A percentile compares a stretch with the other conserved stretches of the same genome.
Conservation (phyloP, 345 rosid genomes). For the Lagerstroemia speciosa region DNA sequence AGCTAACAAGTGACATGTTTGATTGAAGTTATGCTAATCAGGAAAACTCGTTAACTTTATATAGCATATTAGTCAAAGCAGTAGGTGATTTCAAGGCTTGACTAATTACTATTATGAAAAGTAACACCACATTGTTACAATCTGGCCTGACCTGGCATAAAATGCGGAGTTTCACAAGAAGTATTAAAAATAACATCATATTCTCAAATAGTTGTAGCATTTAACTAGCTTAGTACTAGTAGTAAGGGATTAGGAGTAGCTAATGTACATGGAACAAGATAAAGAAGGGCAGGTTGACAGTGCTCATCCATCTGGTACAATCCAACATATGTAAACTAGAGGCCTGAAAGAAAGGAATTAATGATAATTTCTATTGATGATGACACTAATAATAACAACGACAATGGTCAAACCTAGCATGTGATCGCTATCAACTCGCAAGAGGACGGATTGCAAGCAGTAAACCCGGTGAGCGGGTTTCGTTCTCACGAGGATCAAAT, state of each 20-base stretch:
- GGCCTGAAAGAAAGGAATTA: constrained; percentile 38
- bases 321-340: constrained; percentile 69
- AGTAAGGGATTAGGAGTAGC: constrained; percentile 32
- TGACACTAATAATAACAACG: not conserved
- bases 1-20: not conserved
- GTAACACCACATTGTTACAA: not conserved
- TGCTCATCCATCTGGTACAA: constrained; percentile 88
- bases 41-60: not conserved
- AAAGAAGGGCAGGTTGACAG: constrained; percentile 96
- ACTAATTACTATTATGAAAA: not conserved
- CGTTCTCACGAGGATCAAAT: too few relatives aligned
- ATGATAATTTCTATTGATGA: not conserved
- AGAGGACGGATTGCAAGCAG: too few relatives aligned
- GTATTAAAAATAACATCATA: not conserved
- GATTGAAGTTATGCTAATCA: too few relatives aligned
- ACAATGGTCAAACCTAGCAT: too few relatives aligned
- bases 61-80: too few relatives aligned
- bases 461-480: too few relatives aligned
- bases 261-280: constrained; percentile 92
- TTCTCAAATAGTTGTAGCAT: not conserved
- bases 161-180: not conserved
- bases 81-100: not conserved
- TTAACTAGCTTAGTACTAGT: not conserved
- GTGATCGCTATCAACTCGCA: too few relatives aligned
- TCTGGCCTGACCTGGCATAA: too few relatives aligned